Percentiles rank a stretch among this genome's conserved stretches.
These are phyloP conservation scores for Annulohypoxylon truncatum DNA, from an alignment of 2,329 filamentous ascomycete species.

Conservation along the genomic window DNA sequence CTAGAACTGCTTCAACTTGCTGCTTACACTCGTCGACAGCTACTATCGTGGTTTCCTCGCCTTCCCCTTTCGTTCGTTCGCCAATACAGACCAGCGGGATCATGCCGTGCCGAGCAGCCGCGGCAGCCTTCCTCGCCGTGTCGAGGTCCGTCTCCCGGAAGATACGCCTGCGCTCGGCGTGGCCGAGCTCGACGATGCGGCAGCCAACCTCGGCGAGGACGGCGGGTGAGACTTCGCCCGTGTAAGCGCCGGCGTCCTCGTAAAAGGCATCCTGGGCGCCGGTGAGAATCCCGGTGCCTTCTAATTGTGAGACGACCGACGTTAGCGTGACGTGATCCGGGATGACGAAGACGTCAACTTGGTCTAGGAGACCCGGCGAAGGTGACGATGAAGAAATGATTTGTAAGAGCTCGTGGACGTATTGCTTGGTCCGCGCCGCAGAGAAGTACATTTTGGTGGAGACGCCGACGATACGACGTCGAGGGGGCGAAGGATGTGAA, in stretches of 20 bases:
- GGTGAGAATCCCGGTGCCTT: slow-evolving; percentile 63
- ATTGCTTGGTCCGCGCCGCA: slow-evolving; percentile 68
- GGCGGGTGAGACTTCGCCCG: slow-evolving; percentile 79
- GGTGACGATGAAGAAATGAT: slow-evolving; percentile 53
- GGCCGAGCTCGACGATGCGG: slow-evolving; percentile 80
- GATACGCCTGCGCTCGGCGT: slow-evolving; percentile 79
- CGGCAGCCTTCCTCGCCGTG: slow-evolving; percentile 75
- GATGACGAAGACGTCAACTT: slow-evolving; percentile 72
- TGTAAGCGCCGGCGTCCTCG: slow-evolving; percentile 78
- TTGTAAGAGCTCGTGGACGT: slow-evolving; percentile 62
- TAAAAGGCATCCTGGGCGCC: slow-evolving; percentile 83
- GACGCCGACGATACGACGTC: slow-evolving; percentile 75
- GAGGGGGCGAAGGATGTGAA: slow-evolving; percentile 45
- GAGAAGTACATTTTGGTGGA: slow-evolving; percentile 87
- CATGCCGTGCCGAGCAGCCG: slow-evolving; percentile 75
- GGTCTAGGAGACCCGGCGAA: slow-evolving; percentile 40
- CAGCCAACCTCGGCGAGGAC: slow-evolving; percentile 76
- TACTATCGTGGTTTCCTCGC: slow-evolving; percentile 57
- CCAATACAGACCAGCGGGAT: slow-evolving; percentile 84
- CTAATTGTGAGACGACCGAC: slow-evolving; percentile 62
- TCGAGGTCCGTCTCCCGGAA: slow-evolving; percentile 80
- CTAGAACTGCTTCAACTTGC: slow-evolving; percentile 74
- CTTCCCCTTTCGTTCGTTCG: slow-evolving; percentile 66
- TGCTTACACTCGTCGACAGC: slow-evolving; percentile 74
- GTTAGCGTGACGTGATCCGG: slow-evolving; percentile 79